Evolutionary conservation across 106 monocot species (phyloP), one percentile per base, ranked within the genome.

Genomic region (Allium fistulosum): DNA sequence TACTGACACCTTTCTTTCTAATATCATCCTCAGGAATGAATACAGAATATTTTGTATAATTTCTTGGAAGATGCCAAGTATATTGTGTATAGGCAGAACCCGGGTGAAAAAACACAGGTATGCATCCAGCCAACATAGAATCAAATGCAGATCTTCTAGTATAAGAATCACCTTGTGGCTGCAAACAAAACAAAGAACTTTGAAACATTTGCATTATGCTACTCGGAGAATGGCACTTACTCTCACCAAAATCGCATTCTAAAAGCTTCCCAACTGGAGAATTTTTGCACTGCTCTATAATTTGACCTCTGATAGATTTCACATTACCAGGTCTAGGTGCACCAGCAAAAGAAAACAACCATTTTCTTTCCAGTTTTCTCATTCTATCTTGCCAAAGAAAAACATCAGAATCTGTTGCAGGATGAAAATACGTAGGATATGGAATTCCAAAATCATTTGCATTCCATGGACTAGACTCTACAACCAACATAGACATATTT

Each of bases 71-170:
- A 80, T 91, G 90, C 94, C 94, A 94, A 10, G 79, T 82, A 65
- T 94, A 91, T 50, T 90, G 94, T 6, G 82, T 77, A 58, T 94
- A 91, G 46, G 94, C 94, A 1, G 94, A 90, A 7, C 79, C 82
- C 4, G 94, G 94, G 66, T 90, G 87, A 37, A 96, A 96, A 76
- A 96, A 96, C 26, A 96, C 96, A 10, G 96, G 96, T 52, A 96
- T 86, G 58, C 96, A 96, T 17, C 96, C 96, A 49, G 92, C 96
- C 72, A 96, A 46, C 88, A 96, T 92, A 0, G 91, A 83, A 63
- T 96, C 96, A 76, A 96, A 96, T 26, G 85, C 85, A 1, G 96
- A 91, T 51, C 96, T 76, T 65, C 96, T 76, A 4, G 96, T 91
- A 55, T 85, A 87, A 1, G 94, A 87, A 75, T 94, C 94, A 11